phyloP scores from a whole-genome alignment of 345 rosid species.

The Salix exigua region DNA sequence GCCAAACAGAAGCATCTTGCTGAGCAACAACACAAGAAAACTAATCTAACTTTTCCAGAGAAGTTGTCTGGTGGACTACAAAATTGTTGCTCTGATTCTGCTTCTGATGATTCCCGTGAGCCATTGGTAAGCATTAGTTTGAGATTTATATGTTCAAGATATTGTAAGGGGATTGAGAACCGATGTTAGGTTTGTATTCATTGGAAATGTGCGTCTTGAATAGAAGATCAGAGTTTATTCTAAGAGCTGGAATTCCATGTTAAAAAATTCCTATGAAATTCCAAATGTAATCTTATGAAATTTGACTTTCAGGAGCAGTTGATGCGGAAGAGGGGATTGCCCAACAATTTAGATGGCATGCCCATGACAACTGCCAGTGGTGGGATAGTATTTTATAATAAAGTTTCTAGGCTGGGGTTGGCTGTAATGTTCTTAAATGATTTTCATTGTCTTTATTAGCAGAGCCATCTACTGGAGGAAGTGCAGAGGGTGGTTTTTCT shows the following conservation, averaged over 20 bases:
- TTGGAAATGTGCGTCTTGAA: constrained; percentile 7
- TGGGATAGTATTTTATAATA: constrained; percentile 38
- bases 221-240: background rate
- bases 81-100: constrained; percentile 30
- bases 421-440: constrained; percentile 3
- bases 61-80: constrained; percentile 29
- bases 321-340: constrained; percentile 28
- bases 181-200: background rate
- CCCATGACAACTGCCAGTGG: constrained; percentile 25
- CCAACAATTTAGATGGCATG: constrained; percentile 33
- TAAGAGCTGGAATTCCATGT: background rate
- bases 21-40: constrained; percentile 64
- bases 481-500: constrained; percentile 42
- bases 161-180: constrained; percentile 4
- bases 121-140: constrained; percentile 31
- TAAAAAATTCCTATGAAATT: background rate
- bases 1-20: constrained; percentile 84
- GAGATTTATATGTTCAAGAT: constrained; percentile 4
- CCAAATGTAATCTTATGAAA: constrained; percentile 1
- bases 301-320: constrained; percentile 40
- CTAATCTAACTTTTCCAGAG: constrained; percentile 32
- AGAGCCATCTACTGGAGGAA: constrained; percentile 41
- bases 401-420: background rate
- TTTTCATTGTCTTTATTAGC: constrained; percentile 20
- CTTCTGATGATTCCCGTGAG: constrained; percentile 27